Conservation (phyloP, 768 basidiomycete species). For the Termitomyces titanicus region DNA sequence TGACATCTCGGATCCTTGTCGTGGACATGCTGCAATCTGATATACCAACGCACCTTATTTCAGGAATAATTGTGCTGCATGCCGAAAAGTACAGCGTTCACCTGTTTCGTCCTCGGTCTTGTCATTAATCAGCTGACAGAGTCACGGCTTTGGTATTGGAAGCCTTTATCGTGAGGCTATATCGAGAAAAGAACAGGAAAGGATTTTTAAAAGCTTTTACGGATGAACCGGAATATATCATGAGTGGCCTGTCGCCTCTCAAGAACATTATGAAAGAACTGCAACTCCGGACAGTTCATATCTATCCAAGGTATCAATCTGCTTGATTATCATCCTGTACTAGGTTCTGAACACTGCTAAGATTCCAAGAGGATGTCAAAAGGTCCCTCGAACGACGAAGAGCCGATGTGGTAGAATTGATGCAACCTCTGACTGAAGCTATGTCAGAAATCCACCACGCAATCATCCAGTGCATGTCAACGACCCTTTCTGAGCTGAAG, state of each 20-base stretch:
- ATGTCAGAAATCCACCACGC: constrained; percentile 94
- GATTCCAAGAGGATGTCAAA: constrained; percentile 90
- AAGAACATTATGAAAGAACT: constrained; percentile 92
- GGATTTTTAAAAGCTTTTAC: constrained; percentile 98
- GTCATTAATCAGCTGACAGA: constrained; percentile 34
- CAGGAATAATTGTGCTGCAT: constrained; percentile 86
- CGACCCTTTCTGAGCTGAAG: constrained; percentile 85
- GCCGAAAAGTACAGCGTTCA: constrained; percentile 69
- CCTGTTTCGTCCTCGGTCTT: not conserved
- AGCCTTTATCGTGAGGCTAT: constrained; percentile 90
- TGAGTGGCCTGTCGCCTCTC: constrained; percentile 86
- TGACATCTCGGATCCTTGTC: constrained; percentile 91
- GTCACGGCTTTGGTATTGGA: constrained; percentile 83
- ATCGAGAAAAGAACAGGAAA: constrained; percentile 81
- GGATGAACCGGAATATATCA: constrained; percentile 95
- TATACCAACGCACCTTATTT: constrained; percentile 81
- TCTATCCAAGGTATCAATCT: constrained; percentile 76
- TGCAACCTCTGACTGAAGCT: constrained; percentile 76
- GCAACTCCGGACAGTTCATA: constrained; percentile 82
- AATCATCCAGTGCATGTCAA: constrained; percentile 92
- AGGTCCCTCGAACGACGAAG: constrained; percentile 74
- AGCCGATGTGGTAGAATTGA: constrained; percentile 90
- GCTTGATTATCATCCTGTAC: not conserved
- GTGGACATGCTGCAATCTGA: constrained; percentile 91
- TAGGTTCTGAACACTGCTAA: constrained; percentile 24